These are phyloP conservation scores for Aspergillus alliaceus DNA, from an alignment of 2,329 filamentous ascomycete species.

Conservation along the genomic window DNA sequence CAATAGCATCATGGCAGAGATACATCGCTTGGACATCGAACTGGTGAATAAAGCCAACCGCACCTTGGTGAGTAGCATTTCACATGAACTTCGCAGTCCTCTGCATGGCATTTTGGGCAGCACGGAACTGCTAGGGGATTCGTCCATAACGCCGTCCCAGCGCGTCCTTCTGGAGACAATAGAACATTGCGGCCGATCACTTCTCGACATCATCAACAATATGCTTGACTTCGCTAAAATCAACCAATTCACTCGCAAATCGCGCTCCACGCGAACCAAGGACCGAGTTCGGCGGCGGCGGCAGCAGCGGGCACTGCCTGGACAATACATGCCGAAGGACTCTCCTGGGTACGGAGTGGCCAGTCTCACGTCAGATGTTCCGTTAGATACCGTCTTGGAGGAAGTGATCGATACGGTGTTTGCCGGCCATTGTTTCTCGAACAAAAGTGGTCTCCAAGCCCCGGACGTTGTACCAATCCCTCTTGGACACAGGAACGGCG, in stretches of 20 bases:
- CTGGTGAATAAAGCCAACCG: slow-evolving; percentile 33
- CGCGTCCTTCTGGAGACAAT: slow-evolving; percentile 36
- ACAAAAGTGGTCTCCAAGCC: neutral
- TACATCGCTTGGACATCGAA: slow-evolving; percentile 30
- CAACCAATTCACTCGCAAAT: slow-evolving; percentile 13
- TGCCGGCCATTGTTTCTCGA: slow-evolving; percentile 25
- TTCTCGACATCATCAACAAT: slow-evolving; percentile 45
- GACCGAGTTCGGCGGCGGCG: neutral
- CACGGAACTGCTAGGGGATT: slow-evolving; percentile 33
- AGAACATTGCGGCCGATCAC: slow-evolving; percentile 41
- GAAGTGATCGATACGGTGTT: slow-evolving; percentile 26
- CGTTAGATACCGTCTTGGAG: slow-evolving; percentile 23
- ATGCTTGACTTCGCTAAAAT: slow-evolving; percentile 35
- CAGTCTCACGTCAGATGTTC: slow-evolving; percentile 10
- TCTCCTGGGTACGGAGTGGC: neutral
- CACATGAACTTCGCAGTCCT: slow-evolving; percentile 37
- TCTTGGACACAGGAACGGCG: neutral
- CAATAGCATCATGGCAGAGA: slow-evolving; percentile 36
- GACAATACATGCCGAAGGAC: no score
- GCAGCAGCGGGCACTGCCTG: slow-evolving; percentile 1
- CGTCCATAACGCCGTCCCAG: slow-evolving; percentile 27
- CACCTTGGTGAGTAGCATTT: slow-evolving; percentile 34
- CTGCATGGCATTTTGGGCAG: slow-evolving; percentile 38
- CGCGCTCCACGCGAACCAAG: neutral
- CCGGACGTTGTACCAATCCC: no score